Conservation (phyloP, 1,139 yeast species). For the Pichia sp. region DNA sequence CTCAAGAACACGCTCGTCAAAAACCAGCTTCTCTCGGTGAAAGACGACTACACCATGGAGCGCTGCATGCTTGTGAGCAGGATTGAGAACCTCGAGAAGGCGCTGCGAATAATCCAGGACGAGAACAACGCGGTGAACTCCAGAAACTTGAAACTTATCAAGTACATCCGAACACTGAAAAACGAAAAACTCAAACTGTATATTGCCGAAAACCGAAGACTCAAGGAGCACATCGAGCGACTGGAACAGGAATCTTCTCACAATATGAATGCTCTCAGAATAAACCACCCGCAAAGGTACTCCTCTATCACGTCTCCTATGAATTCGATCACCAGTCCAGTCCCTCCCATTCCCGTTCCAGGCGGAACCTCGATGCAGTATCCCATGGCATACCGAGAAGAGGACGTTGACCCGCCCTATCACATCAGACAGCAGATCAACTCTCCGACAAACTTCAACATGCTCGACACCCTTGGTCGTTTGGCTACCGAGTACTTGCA, state of each 20-base stretch:
- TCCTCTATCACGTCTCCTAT: slow-evolving; percentile 3
- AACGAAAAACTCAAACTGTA: slow-evolving; percentile 27
- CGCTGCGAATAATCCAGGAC: slow-evolving; percentile 24
- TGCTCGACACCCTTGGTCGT: slow-evolving; percentile 44
- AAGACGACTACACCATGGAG: slow-evolving; percentile 30
- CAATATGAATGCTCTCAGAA: not conserved
- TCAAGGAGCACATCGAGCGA: slow-evolving; percentile 19
- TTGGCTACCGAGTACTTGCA: slow-evolving; percentile 45
- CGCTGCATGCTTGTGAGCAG: slow-evolving; percentile 26
- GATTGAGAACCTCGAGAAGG: slow-evolving; percentile 27
- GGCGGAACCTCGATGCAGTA: not conserved
- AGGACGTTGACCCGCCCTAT: not conserved
- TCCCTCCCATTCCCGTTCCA: not conserved
- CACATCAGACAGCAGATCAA: not conserved
- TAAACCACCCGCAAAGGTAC: slow-evolving; percentile 5
- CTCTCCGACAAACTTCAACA: slow-evolving; percentile 18
- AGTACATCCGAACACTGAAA: slow-evolving; percentile 29
- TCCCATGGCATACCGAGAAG: not conserved
- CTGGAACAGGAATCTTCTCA: slow-evolving; percentile 5
- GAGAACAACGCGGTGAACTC: slow-evolving; percentile 29
- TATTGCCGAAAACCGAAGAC: slow-evolving; percentile 26
- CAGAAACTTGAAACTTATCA: slow-evolving; percentile 31
- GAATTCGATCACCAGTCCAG: not conserved
- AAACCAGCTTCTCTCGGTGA: slow-evolving; percentile 25
- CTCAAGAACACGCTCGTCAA: slow-evolving; percentile 29